phyloP scores from a whole-genome alignment of 176 grass and related monocot genomes.

The Avena sativa region DNA sequence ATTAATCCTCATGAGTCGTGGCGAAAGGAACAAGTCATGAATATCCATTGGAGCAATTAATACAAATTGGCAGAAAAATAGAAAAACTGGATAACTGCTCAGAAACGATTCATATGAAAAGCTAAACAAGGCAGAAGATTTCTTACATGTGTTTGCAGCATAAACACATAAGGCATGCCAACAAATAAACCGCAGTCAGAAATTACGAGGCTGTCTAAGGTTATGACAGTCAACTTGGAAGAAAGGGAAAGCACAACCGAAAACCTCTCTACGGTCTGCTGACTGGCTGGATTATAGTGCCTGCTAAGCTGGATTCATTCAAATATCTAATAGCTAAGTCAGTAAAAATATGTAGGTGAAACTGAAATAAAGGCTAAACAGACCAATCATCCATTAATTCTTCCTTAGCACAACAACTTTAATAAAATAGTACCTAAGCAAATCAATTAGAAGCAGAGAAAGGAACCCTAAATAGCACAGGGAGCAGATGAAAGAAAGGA shows the following conservation, averaged over 20 bases:
- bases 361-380: neutral
- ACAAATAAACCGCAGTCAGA: neutral
- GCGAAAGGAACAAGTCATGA: no score
- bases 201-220: neutral
- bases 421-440: neutral
- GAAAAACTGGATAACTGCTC: no score
- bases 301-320: no score
- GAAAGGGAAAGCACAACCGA: neutral
- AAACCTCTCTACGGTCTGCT: neutral
- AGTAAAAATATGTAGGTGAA: neutral
- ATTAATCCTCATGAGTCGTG: no score
- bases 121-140: no score
- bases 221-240: neutral
- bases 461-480: neutral
- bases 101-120: no score
- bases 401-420: neutral
- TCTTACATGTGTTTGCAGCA: no score
- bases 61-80: no score
- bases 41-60: no score
- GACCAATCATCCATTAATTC: neutral
- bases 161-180: no score
- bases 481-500: neutral
- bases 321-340: no score
- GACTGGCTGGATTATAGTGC: neutral
- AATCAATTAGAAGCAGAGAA: neutral